Conservation (phyloP, 2,329 filamentous ascomycete genomes). For the Clonostachys byssicola region DNA sequence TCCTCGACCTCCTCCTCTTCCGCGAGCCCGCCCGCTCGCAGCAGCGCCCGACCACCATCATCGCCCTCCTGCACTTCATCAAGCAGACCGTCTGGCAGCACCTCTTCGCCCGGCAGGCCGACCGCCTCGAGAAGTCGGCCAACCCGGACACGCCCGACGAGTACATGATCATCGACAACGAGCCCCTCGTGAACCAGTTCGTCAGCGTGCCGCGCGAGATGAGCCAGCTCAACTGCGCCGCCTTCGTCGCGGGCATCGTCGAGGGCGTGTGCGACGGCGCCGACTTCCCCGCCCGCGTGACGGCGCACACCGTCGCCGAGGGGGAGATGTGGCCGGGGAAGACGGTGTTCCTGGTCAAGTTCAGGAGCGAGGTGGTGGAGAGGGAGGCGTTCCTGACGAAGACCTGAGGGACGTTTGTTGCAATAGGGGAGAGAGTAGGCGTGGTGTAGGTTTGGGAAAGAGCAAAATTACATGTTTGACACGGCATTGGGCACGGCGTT, state of each 20-base stretch:
- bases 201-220: constrained; percentile 93
- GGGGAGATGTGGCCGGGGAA: constrained; percentile 92
- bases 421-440: neutral
- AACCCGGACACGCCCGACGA: constrained; percentile 82
- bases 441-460: neutral
- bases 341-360: constrained; percentile 94
- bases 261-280: constrained; percentile 95
- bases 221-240: constrained; percentile 93
- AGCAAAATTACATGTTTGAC: constrained; percentile 8
- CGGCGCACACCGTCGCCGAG: constrained; percentile 73
- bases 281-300: constrained; percentile 84
- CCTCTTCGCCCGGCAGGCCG: constrained; percentile 85
- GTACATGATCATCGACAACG: constrained; percentile 99
- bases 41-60: constrained; percentile 79
- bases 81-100: constrained; percentile 89
- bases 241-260: constrained; percentile 90
- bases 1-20: constrained; percentile 92
- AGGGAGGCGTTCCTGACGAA: constrained; percentile 78
- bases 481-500: too few relatives aligned
- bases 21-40: constrained; percentile 68
- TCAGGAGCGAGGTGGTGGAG: constrained; percentile 86
- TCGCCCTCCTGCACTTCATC: constrained; percentile 91
- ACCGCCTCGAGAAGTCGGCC: constrained; percentile 85
- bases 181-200: constrained; percentile 91
- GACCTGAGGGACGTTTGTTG: constrained; percentile 18